Conservation (phyloP, 345 rosid genomes). For the Brassica napus region Da-Ae NC_063451.1:35635501-35636000, state of each 20-base stretch:
- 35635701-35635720: constrained; percentile 68
- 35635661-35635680: constrained; percentile 50
- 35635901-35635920: constrained; percentile 65
- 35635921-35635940: constrained; percentile 85
- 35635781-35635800: constrained; percentile 47
- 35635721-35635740: constrained; percentile 67
- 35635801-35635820: constrained; percentile 46
- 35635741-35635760: constrained; percentile 78
- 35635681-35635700: constrained; percentile 63
- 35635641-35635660: constrained; percentile 77
- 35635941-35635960: constrained; percentile 80
- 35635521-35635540: constrained; percentile 71
- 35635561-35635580: constrained; percentile 84
- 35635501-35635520: constrained; percentile 71
- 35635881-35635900: constrained; percentile 52
- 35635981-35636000: constrained; percentile 64
- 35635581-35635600: constrained; percentile 92
- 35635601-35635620: constrained; percentile 94
- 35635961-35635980: constrained; percentile 83
- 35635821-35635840: constrained; percentile 45
- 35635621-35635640: constrained; percentile 94
- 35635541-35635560: constrained; percentile 80
- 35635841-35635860: constrained; percentile 48
- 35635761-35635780: constrained; percentile 74
- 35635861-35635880: constrained; percentile 48